phyloP scores from a whole-genome alignment of 148 eudicot genomes.

The Chenopodium album region DNA sequence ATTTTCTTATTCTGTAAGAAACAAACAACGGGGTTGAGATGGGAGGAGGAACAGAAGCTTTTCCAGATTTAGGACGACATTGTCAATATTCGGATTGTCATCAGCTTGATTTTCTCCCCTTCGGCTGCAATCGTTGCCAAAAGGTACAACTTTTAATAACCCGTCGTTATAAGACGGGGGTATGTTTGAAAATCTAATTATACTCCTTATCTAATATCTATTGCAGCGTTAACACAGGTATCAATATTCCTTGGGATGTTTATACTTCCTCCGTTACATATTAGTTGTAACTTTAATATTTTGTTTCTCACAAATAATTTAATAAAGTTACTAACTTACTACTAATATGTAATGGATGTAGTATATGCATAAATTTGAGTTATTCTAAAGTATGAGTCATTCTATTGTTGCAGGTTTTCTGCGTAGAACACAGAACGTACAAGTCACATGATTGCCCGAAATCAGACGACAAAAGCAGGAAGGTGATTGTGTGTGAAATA shows the following conservation, averaged over 20 bases:
- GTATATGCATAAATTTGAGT: not conserved
- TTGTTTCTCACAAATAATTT: too few species aligned
- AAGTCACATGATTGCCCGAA: constrained; percentile 72
- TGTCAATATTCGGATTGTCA: constrained; percentile 65
- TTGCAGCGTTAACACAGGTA: too few species aligned
- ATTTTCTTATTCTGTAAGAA: too few species aligned
- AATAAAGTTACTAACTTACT: too few species aligned
- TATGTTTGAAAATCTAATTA: too few species aligned
- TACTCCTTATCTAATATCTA: too few species aligned
- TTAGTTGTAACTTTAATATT: too few species aligned
- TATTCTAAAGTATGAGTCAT: not conserved
- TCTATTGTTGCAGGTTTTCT: constrained; percentile 49
- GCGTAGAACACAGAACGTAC: constrained; percentile 78
- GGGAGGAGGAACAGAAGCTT: constrained; percentile 80
- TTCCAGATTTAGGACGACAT: constrained; percentile 77
- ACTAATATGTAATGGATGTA: too few species aligned
- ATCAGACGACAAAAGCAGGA: constrained; percentile 57
- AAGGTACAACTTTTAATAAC: constrained; percentile 34
- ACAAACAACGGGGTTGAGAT: constrained; percentile 18
- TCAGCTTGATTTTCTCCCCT: constrained; percentile 93
- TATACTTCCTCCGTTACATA: too few species aligned
- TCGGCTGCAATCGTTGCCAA: constrained; percentile 64
- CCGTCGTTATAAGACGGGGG: too few species aligned
- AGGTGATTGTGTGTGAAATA: constrained; percentile 61
- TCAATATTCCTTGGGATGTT: too few species aligned